A percentile compares a stretch with the other conserved stretches of the same genome.
Evolutionary conservation across 1,284 basidiomycete species (phyloP).

Genomic region (Trichosporon sp.): DNA sequence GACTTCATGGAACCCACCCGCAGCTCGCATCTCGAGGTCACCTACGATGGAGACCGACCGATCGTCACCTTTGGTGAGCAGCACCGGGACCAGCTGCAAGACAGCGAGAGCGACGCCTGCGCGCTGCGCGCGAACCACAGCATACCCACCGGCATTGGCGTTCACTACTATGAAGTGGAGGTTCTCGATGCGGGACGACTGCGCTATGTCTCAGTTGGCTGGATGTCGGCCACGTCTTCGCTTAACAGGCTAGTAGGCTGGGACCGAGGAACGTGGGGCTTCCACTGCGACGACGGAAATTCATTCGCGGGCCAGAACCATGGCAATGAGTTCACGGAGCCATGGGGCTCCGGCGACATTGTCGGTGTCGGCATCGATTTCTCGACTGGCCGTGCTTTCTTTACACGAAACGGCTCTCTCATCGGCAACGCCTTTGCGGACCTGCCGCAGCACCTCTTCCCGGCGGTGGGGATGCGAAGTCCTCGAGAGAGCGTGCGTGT

Average conservation of each 20-base stretch:
- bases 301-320: conserved; percentile 73
- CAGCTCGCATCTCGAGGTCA: conserved; percentile 25
- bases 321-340: conserved; percentile 73
- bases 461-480: conserved; percentile 83
- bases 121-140: conserved; percentile 72
- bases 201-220: conserved; percentile 79
- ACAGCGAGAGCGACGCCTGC: conserved; percentile 72
- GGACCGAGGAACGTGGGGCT: conserved; percentile 89
- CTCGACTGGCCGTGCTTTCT: conserved; percentile 74
- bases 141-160: conserved; percentile 78
- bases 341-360: conserved; percentile 66
- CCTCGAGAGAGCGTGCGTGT: conserved; percentile 59
- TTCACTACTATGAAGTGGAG: conserved; percentile 88
- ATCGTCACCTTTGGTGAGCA: conserved; percentile 43
- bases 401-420: conserved; percentile 81
- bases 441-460: conserved; percentile 68
- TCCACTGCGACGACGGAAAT: conserved; percentile 88
- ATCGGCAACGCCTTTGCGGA: conserved; percentile 73
- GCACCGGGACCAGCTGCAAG: conserved; percentile 56
- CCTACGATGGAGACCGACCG: conserved; percentile 26
- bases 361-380: conserved; percentile 91
- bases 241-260: conserved; percentile 80
- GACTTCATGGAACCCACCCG: conserved; percentile 23
- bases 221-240: conserved; percentile 63
- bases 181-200: conserved; percentile 56